Base-by-base conservation (phyloP, 1,284 basidiomycete species). In the Fomitopsis schrenkii region DNA sequence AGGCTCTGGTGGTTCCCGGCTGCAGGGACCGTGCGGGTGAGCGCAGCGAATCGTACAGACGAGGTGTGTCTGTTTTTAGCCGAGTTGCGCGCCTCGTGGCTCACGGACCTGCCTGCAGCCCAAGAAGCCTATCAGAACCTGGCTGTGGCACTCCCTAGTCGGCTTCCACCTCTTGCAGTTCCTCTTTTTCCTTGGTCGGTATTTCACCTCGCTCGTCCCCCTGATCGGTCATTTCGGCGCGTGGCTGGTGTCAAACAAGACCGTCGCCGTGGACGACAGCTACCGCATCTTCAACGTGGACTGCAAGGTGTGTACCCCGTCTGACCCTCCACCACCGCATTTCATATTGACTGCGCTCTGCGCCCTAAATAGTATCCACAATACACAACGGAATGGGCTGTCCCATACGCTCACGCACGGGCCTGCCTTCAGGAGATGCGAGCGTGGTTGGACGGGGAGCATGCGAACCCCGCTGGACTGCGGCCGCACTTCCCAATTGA, bases 1-100 rank as follows among this genome's bases (percentile, higher is more conserved):
- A 83, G 94, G n/a, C 81, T 95, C 35, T 96, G 94, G 92, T 99
- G 96, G 95, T 97, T 91, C 77, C 94, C 96, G 1, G 88, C 92
- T 61, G 85, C 88, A 19, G 86, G 88, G 63, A 80, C 79, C 41
- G 80, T 95, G 60, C 87, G 94, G 45, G 83, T 94, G 59, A 90
- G 88, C 67, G 80, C 86, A 64, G 83, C 90, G 45, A 85, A 94
- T 73, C 82, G 95, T 58, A 93, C 94, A 1, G 75, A 77, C 58
- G 89, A 94, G 79, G 93, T 95, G 73, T 69, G 85, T 69, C 40
- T 15, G 35, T 40, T 14, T 36, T 30, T 33, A 55, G 50, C 35
- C 53, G 52, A 53, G 56, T 41, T 26, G n/a, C 19, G 35, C 54
- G 22, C 45, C 17, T 19, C 58, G 35, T 55, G 35, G 40, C 40